These are phyloP conservation scores for Penicillium sp. DNA, from an alignment of 2,329 filamentous ascomycete genomes.

Conservation along the genomic window DNA sequence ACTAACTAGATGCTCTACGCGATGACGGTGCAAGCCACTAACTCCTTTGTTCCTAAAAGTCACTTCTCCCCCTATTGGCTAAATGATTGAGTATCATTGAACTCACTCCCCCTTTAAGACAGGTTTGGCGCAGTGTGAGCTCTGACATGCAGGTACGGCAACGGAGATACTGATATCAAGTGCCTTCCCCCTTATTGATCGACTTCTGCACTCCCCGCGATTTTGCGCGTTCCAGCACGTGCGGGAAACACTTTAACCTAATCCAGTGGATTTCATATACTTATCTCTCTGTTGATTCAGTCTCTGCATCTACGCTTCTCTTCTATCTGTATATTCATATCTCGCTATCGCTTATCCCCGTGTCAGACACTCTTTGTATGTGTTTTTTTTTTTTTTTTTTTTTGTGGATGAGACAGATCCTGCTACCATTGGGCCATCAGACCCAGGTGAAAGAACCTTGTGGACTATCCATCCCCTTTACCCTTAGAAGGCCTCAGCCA, in stretches of 20 bases:
- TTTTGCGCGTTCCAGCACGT: conserved; percentile 22
- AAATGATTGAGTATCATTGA: neutral
- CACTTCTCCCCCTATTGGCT: neutral
- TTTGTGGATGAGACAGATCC: no score
- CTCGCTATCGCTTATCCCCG: neutral
- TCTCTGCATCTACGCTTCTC: neutral
- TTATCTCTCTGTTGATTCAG: neutral
- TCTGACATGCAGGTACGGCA: conserved; percentile 13
- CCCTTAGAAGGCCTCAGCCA: neutral
- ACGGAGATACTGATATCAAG: conserved; percentile 4
- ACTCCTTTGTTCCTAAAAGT: neutral
- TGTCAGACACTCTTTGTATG: neutral
- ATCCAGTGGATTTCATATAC: neutral
- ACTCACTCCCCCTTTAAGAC: neutral
- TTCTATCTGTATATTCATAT: neutral
- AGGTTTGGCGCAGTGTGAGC: neutral
- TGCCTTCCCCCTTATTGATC: conserved; percentile 19
- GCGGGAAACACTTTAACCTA: conserved; percentile 19
- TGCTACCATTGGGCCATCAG: neutral
- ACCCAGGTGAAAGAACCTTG: conserved; percentile 4
- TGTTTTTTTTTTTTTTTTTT: neutral
- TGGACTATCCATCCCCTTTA: neutral
- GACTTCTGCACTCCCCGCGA: conserved; percentile 24
- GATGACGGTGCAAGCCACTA: neutral
- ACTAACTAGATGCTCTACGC: neutral